Conservation (phyloP, 371 early-diverging fungal genomes). For the Gilbertella persicaria region DNA sequence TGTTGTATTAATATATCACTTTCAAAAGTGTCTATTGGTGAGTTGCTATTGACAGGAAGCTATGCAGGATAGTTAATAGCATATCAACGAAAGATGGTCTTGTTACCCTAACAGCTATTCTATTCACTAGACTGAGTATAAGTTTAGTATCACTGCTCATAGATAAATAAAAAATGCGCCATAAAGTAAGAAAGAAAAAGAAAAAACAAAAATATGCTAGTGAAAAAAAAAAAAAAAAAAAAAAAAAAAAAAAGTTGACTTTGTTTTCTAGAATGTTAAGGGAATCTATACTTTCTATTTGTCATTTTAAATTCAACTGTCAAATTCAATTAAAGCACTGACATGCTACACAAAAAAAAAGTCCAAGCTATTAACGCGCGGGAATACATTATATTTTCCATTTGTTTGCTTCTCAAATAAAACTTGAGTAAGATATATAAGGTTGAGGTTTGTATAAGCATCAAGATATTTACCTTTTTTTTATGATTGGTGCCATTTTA, state of each 20-base stretch:
- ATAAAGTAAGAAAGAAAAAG: background rate
- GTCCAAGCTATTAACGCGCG: background rate
- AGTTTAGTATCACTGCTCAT: slow-evolving; percentile 38
- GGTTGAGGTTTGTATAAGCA: background rate
- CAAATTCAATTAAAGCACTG: background rate
- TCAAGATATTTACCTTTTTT: background rate
- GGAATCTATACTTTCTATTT: background rate
- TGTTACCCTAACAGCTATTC: slow-evolving; percentile 36
- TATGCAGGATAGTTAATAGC: slow-evolving; percentile 14
- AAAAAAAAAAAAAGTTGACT: slow-evolving; percentile 1
- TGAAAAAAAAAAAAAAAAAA: background rate
- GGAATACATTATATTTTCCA: background rate
- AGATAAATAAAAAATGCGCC: background rate
- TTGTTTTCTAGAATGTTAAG: slow-evolving; percentile 10
- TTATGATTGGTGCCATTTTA: background rate
- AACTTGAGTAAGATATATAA: background rate
- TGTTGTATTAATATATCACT: slow-evolving; percentile 61
- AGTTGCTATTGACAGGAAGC: slow-evolving; percentile 55
- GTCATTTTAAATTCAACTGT: slow-evolving; percentile 15
- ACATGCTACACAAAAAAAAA: background rate
- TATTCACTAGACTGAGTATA: slow-evolving; percentile 37
- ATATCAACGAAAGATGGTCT: too few relatives aligned
- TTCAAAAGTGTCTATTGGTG: slow-evolving; percentile 51
- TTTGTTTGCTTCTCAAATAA: slow-evolving; percentile 2
- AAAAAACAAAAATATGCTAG: background rate